Evolutionary conservation across 768 basidiomycete genomes (phyloP).

Genomic region (Leccinum subtestaceum): DNA sequence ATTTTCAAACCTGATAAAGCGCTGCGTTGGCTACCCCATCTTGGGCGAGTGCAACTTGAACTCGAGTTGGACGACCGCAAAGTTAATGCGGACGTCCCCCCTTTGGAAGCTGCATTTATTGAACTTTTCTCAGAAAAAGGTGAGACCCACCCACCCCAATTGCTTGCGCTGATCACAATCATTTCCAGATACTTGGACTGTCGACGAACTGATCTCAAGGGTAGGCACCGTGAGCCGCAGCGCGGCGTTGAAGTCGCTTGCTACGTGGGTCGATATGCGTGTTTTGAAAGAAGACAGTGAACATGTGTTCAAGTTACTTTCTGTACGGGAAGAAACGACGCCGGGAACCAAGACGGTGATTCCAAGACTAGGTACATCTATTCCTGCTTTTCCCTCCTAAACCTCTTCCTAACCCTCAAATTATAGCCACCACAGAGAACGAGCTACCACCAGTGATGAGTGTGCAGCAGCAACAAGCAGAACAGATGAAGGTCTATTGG

Average conservation of each 20-base stretch:
- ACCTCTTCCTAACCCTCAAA: neutral
- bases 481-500: conserved; percentile 88
- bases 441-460: conserved; percentile 49
- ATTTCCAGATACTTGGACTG: conserved; percentile 59
- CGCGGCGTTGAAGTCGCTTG: conserved; percentile 67
- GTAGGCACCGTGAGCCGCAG: conserved; percentile 66
- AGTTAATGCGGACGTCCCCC: conserved; percentile 72
- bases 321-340: conserved; percentile 51
- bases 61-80: conserved; percentile 81
- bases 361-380: conserved; percentile 26
- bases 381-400: neutral
- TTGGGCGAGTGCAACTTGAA: conserved; percentile 80
- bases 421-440: conserved; percentile 39
- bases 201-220: conserved; percentile 61
- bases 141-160: conserved; percentile 22
- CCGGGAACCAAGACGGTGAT: conserved; percentile 22
- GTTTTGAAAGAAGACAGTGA: conserved; percentile 70
- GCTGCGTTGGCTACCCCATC: conserved; percentile 84
- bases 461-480: conserved; percentile 72
- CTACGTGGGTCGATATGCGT: conserved; percentile 81
- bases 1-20: conserved; percentile 90
- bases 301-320: conserved; percentile 62
- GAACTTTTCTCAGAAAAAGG: conserved; percentile 79
- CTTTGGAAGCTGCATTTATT: conserved; percentile 88
- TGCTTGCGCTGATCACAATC: neutral